A percentile compares a stretch with the other conserved stretches of the same genome.
Evolutionary conservation across 2,329 filamentous ascomycete species (phyloP).

Genomic region (Sarocladium strictum): DNA sequence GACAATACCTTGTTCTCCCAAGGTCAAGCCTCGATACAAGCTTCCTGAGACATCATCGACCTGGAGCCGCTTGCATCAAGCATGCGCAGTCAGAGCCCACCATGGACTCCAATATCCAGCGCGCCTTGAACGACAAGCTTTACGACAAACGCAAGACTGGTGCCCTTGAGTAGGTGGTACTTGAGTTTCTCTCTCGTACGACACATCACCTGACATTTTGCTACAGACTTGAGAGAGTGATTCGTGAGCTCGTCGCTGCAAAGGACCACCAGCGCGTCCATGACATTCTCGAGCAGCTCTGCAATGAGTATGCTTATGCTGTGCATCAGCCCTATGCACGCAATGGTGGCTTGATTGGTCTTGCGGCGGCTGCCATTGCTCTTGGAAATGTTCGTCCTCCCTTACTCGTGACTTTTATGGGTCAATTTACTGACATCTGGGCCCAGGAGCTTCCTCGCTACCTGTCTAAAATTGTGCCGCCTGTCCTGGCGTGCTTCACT

Average conservation of each 20-base stretch:
- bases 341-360: constrained; percentile 91
- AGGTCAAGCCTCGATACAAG: background rate
- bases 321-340: constrained; percentile 94
- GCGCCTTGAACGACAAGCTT: constrained; percentile 92
- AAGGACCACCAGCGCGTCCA: constrained; percentile 77
- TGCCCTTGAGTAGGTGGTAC: constrained; percentile 74
- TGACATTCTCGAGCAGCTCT: constrained; percentile 90
- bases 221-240: constrained; percentile 76
- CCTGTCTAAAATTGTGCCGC: constrained; percentile 88
- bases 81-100: constrained; percentile 16
- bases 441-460: constrained; percentile 82
- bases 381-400: constrained; percentile 71
- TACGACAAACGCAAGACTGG: constrained; percentile 98
- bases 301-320: constrained; percentile 95
- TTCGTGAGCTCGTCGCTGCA: constrained; percentile 72
- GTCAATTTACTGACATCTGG: background rate
- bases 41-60: constrained; percentile 8
- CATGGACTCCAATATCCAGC: constrained; percentile 89
- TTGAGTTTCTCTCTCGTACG: background rate
- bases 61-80: background rate
- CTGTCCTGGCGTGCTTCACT: constrained; percentile 93
- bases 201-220: background rate
- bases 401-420: background rate
- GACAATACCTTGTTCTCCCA: background rate
- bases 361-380: constrained; percentile 93